phyloP scores from a whole-genome alignment of 2,329 filamentous ascomycete species.

The Exophiala alcalophila region DNA sequence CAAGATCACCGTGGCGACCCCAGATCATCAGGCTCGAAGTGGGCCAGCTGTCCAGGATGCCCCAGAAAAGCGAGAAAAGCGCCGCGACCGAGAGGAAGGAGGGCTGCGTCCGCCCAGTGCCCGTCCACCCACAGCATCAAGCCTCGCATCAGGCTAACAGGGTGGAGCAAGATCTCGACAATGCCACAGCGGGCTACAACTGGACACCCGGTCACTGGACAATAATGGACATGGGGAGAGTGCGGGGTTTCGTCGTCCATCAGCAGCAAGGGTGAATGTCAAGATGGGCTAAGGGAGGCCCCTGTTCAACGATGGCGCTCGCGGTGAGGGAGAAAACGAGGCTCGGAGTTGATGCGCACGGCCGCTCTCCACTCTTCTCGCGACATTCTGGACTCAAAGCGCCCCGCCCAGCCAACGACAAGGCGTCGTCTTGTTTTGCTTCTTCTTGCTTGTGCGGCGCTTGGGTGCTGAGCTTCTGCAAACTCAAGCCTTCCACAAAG shows the following conservation, averaged over 20 bases:
- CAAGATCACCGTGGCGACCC: no score
- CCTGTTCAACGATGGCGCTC: conserved; percentile 1
- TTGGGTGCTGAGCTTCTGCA: conserved; percentile 3
- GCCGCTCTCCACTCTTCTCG: conserved; percentile 9
- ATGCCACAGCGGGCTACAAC: no score
- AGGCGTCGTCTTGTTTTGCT: conserved; percentile 15
- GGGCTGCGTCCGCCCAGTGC: no score
- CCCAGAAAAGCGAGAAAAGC: no score
- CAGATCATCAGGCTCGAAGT: conserved; percentile 1
- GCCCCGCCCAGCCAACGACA: conserved; percentile 11
- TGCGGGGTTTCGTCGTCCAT: conserved; percentile 11
- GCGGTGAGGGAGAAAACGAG: conserved; percentile 10
- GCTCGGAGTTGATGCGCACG: conserved; percentile 15
- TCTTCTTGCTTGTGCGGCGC: conserved; percentile 9
- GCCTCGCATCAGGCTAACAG: no score
- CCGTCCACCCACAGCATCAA: no score
- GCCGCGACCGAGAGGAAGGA: no score
- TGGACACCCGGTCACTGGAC: no score
- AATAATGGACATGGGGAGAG: conserved; percentile 1
- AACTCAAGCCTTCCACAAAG: conserved; percentile 3
- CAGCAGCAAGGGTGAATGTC: not conserved
- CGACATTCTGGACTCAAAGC: conserved; percentile 10
- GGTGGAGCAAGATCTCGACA: conserved; percentile 18
- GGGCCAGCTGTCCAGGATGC: no score
- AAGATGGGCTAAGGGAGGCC: conserved; percentile 3